Evolutionary conservation across 352 stramenopile species (phyloP).

Genomic region (Phytophthora cajani): DNA sequence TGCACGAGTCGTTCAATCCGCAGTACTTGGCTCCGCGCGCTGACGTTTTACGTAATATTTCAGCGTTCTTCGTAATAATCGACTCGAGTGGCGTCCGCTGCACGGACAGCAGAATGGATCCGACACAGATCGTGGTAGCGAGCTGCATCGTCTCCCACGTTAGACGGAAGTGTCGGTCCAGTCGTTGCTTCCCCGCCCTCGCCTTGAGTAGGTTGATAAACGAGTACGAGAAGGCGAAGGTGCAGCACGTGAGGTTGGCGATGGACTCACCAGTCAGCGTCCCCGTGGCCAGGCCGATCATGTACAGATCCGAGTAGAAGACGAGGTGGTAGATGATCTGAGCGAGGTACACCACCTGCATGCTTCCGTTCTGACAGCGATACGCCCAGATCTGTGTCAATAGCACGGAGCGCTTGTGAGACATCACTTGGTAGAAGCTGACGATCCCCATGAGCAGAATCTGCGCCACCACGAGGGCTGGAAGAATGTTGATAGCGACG

Average conservation of each 20-base stretch:
- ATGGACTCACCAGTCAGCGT: not conserved
- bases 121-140: not conserved
- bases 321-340: constrained; percentile 9
- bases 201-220: constrained; percentile 2
- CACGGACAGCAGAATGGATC: constrained; percentile 1
- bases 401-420: constrained; percentile 1
- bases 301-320: constrained; percentile 2
- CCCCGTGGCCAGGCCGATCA: not conserved
- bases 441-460: not conserved
- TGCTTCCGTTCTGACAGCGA: not conserved
- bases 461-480: not conserved
- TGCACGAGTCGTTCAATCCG: not conserved
- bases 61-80: constrained; percentile 1
- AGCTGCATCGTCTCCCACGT: constrained; percentile 5
- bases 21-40: not conserved
- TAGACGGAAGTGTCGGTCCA: not conserved
- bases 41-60: constrained; percentile 1
- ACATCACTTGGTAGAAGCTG: constrained; percentile 2
- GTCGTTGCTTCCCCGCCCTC: not conserved
- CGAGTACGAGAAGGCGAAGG: not conserved
- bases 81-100: not conserved
- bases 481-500: not conserved
- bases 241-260: constrained; percentile 1
- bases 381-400: constrained; percentile 1
- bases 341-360: constrained; percentile 1